These are phyloP conservation scores for Peronosclerospora sorghi DNA, from an alignment of 352 stramenopile genomes.

Conservation along the genomic window DNA sequence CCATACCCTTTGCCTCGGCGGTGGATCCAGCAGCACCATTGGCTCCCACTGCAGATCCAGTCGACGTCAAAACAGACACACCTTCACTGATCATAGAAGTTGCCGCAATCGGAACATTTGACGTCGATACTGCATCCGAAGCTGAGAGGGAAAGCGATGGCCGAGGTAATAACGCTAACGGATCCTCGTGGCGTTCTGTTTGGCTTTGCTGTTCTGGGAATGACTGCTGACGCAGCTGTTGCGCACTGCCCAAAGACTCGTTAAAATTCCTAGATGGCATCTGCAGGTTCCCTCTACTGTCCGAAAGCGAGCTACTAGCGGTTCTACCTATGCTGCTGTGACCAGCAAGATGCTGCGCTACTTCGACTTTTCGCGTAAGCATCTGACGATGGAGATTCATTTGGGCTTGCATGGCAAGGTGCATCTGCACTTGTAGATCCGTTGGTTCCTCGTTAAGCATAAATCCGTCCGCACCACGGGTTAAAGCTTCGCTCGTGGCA, in stretches of 20 bases:
- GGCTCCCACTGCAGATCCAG: background rate
- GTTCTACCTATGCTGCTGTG: conserved; percentile 20
- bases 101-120: background rate
- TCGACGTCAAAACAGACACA: conserved; percentile 4
- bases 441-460: conserved; percentile 44
- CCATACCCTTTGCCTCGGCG: conserved; percentile 23
- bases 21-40: conserved; percentile 3
- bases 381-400: conserved; percentile 85
- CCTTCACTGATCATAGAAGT: conserved; percentile 1
- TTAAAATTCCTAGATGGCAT: conserved; percentile 2
- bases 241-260: conserved; percentile 9
- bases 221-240: conserved; percentile 19
- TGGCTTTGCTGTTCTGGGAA: conserved; percentile 14
- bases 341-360: conserved; percentile 48
- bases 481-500: conserved; percentile 24
- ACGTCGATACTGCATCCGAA: conserved; percentile 2
- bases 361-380: conserved; percentile 76
- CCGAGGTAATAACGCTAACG: conserved; percentile 10
- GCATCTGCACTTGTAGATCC: conserved; percentile 75
- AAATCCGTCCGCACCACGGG: conserved; percentile 29
- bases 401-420: conserved; percentile 79
- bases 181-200: conserved; percentile 14
- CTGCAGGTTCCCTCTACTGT: conserved; percentile 9
- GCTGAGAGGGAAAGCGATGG: conserved; percentile 11
- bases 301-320: conserved; percentile 7